A percentile compares a stretch with the other conserved stretches of the same genome.
Evolutionary conservation across 2,329 filamentous ascomycete species (phyloP).

Genomic region (Venturia effusa): DNA sequence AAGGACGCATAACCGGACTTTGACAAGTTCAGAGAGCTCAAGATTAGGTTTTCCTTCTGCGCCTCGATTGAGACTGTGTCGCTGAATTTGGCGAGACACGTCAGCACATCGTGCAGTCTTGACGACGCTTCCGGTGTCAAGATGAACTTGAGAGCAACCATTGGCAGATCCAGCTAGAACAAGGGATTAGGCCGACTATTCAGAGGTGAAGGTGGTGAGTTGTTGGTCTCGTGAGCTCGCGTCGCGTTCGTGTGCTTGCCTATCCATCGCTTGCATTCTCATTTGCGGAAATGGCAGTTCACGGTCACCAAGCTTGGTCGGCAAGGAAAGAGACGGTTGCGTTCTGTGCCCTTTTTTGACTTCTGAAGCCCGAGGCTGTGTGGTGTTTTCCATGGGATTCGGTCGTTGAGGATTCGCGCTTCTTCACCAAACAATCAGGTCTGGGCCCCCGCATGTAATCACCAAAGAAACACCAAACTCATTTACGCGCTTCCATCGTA

Average conservation of each 20-base stretch:
- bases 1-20: constrained; percentile 71
- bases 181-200: neutral
- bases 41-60: constrained; percentile 54
- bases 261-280: neutral
- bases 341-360: neutral
- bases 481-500: neutral
- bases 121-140: constrained; percentile 62
- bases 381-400: neutral
- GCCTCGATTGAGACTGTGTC: constrained; percentile 70
- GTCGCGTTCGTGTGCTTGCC: neutral
- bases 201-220: neutral
- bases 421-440: neutral
- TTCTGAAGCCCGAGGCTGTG: neutral
- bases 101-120: constrained; percentile 60
- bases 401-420: neutral
- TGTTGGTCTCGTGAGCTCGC: neutral
- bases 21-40: constrained; percentile 69
- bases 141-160: constrained; percentile 54
- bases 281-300: neutral
- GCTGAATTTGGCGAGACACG: constrained; percentile 69
- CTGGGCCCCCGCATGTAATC: neutral
- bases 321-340: neutral
- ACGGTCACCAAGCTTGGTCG: neutral
- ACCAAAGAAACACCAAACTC: neutral
- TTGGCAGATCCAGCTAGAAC: constrained; percentile 15